Percentiles rank a stretch among this genome's conserved stretches.
Conservation (phyloP, 2,329 filamentous ascomycete species). For the Fusarium nygamai region DNA sequence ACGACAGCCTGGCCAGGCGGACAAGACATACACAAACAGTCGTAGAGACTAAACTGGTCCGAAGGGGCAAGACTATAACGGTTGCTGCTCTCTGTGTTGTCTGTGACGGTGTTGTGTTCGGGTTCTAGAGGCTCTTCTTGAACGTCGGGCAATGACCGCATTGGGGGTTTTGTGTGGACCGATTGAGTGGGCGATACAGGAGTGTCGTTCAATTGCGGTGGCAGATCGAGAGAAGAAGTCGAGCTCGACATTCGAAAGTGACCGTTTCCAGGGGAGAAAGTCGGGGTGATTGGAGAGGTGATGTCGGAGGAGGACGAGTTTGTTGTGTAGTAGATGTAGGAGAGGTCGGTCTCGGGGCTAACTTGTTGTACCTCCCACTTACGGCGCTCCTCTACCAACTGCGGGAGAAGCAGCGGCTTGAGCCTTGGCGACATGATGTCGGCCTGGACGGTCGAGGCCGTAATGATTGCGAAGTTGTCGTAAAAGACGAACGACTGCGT, state of each 20-base stretch:
- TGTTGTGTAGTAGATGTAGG: slow-evolving; percentile 56
- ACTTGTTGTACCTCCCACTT: slow-evolving; percentile 51
- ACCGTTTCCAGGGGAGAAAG: slow-evolving; percentile 68
- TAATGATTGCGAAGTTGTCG: slow-evolving; percentile 23
- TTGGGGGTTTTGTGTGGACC: slow-evolving; percentile 62
- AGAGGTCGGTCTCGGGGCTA: slow-evolving; percentile 47
- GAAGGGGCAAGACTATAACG: slow-evolving; percentile 57
- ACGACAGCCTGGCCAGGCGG: slow-evolving; percentile 6
- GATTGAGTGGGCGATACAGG: slow-evolving; percentile 62
- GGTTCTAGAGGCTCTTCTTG: slow-evolving; percentile 83
- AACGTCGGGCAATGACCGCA: slow-evolving; percentile 80
- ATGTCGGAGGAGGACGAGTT: slow-evolving; percentile 73
- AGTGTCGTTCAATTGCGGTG: slow-evolving; percentile 57
- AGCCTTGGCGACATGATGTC: slow-evolving; percentile 59
- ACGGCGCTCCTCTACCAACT: slow-evolving; percentile 62
- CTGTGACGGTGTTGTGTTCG: slow-evolving; percentile 56
- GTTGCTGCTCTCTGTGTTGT: slow-evolving; percentile 48
- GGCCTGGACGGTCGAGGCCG: slow-evolving; percentile 39
- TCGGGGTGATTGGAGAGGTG: slow-evolving; percentile 76
- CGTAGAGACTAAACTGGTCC: slow-evolving; percentile 61
- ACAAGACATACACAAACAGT: slow-evolving; percentile 77
- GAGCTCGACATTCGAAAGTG: slow-evolving; percentile 78
- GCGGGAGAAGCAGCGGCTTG: slow-evolving; percentile 64
- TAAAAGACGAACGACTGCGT: slow-evolving; percentile 27
- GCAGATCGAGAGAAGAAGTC: slow-evolving; percentile 77